These are phyloP conservation scores for Aphanoascus verrucosus DNA, from an alignment of 2,329 filamentous ascomycete species.

Conservation along the genomic window DNA sequence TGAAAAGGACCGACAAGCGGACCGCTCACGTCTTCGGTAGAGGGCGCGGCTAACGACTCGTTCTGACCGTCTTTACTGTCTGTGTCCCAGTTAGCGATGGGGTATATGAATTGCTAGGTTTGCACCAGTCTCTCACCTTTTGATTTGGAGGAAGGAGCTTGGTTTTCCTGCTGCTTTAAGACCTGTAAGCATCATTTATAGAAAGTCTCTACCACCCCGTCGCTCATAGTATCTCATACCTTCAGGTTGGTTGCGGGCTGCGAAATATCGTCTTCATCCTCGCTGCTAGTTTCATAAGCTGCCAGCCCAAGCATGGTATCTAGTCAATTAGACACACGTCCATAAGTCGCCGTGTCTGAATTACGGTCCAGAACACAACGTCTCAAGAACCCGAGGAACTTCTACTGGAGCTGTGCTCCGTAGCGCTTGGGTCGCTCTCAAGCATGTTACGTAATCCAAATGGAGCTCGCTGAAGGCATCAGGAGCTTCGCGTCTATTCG, in stretches of 20 bases:
- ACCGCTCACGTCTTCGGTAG: not conserved
- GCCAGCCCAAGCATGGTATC: constrained; percentile 32
- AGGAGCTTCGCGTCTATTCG: constrained; percentile 3
- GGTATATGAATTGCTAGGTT: not conserved
- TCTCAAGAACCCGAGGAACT: no score
- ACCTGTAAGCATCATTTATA: not conserved
- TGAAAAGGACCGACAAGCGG: constrained; percentile 30
- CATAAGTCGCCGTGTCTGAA: not conserved
- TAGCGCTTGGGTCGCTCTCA: no score
- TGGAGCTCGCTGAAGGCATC: not conserved
- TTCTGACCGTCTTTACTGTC: not conserved
- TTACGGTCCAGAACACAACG: no score
- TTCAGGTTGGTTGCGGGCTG: constrained; percentile 13
- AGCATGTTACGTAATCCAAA: not conserved
- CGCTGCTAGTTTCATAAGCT: constrained; percentile 38
- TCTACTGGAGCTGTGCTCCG: no score
- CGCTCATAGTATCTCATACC: not conserved
- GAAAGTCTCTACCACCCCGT: no score
- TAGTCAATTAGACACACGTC: not conserved
- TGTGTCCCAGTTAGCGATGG: not conserved
- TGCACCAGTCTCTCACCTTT: not conserved
- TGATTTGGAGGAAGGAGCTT: not conserved
- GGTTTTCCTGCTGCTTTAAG: not conserved
- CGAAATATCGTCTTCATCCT: constrained; percentile 28
- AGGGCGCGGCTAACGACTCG: not conserved